Conservation (phyloP, 2,329 filamentous ascomycete species). For the Lasiodiplodia hormozganensis region DNA sequence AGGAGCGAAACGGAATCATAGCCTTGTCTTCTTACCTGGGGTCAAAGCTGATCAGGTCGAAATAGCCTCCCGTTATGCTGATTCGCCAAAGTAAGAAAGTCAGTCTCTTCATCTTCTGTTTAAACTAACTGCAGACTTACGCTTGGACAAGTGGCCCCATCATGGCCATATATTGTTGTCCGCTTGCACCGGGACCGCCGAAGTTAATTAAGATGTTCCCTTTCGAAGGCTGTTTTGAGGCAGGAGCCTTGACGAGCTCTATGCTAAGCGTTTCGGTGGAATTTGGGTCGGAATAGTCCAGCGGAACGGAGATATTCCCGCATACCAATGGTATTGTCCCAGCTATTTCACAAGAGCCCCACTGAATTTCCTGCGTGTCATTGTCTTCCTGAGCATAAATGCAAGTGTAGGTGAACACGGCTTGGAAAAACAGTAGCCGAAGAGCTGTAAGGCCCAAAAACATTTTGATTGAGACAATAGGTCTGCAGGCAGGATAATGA, state of each 20-base stretch:
- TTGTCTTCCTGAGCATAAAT: background rate
- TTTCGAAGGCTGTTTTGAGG: slow-evolving; percentile 31
- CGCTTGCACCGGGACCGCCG: slow-evolving; percentile 35
- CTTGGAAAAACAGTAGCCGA: background rate
- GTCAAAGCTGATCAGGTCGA: slow-evolving; percentile 32
- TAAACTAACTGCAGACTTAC: background rate
- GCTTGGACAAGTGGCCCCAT: slow-evolving; percentile 15
- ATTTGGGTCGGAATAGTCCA: slow-evolving; percentile 42
- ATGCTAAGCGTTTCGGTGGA: slow-evolving; percentile 33
- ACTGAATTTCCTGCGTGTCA: background rate
- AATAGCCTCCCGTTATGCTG: slow-evolving; percentile 31
- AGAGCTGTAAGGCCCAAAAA: background rate
- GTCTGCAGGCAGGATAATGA: background rate
- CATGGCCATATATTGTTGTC: background rate
- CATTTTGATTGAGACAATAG: background rate
- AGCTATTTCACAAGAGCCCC: background rate
- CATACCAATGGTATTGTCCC: slow-evolving; percentile 33
- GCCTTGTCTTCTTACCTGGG: slow-evolving; percentile 4
- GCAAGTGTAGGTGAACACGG: background rate
- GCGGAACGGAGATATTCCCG: slow-evolving; percentile 42
- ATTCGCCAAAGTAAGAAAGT: background rate
- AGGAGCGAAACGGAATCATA: no score
- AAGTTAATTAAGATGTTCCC: slow-evolving; percentile 37
- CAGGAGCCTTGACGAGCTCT: slow-evolving; percentile 32
- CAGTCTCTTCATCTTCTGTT: background rate